Percentiles rank a stretch among this genome's conserved stretches.
phyloP scores from a whole-genome alignment of 2,329 filamentous ascomycete species.

The Zalaria sp. region DNA sequence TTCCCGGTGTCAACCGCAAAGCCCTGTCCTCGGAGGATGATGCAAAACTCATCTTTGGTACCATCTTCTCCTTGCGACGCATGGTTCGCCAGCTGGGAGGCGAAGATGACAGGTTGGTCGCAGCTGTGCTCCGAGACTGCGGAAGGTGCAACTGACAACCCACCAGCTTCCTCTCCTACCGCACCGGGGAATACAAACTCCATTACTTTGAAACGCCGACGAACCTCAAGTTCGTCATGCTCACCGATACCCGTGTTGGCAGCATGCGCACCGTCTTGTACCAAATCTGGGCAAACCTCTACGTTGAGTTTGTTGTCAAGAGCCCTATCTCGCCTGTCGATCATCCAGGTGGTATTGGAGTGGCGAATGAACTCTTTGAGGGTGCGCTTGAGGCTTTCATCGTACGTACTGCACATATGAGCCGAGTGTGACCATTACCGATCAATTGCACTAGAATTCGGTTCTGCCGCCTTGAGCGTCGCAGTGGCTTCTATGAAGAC shows the following conservation, averaged over 20 bases:
- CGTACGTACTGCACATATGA: slow-evolving; percentile 17
- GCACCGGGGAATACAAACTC: slow-evolving; percentile 90
- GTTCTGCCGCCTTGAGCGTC: too few species aligned
- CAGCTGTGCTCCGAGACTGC: neutral
- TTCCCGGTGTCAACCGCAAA: slow-evolving; percentile 17
- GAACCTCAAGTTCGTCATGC: slow-evolving; percentile 89
- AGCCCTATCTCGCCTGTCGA: slow-evolving; percentile 48
- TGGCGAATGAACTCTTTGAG: slow-evolving; percentile 53
- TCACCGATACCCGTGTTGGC: slow-evolving; percentile 77
- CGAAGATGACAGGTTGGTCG: slow-evolving; percentile 56
- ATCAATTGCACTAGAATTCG: too few species aligned
- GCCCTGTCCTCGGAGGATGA: slow-evolving; percentile 56
- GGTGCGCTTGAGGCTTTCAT: slow-evolving; percentile 63
- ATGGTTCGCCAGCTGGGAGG: slow-evolving; percentile 94
- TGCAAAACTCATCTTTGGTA: slow-evolving; percentile 94
- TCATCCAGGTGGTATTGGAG: slow-evolving; percentile 46
- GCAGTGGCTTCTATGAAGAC: too few species aligned
- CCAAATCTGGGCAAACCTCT: slow-evolving; percentile 97
- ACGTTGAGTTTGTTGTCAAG: slow-evolving; percentile 78
- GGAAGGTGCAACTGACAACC: slow-evolving; percentile 8
- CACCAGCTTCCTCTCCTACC: slow-evolving; percentile 77
- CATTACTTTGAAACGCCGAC: slow-evolving; percentile 98
- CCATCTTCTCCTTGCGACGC: slow-evolving; percentile 89
- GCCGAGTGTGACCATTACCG: too few species aligned
- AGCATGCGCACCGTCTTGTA: slow-evolving; percentile 92